Evolutionary conservation across 140 eudicot genomes (phyloP), one percentile per base, ranked within the genome.

Genomic region (Oenanthe javanica): DNA sequence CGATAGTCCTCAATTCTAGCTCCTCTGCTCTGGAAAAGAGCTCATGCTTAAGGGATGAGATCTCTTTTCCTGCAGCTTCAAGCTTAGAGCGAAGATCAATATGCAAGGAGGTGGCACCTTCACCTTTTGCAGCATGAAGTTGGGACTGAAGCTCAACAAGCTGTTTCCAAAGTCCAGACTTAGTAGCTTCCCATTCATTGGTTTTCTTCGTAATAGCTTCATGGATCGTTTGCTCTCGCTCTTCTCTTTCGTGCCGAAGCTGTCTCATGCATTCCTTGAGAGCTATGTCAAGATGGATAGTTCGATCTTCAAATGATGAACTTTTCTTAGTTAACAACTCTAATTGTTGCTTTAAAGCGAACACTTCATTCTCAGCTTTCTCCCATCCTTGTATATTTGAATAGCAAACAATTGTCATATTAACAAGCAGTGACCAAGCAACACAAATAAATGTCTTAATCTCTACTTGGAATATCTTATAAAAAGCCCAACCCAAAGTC

Each of bases 241-340:
- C 97, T 86, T 90, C 97, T 87, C 94, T 86, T 77, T 90, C 91
- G 75, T 89, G 97, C 13, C 98, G 88, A 63, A 94, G 93, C 82
- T 92, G 96, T 87, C 97, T 92, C 80, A 94, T 59, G 79, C 98
- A 94, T 86, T 94, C 98, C 86, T 90, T 94, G 63, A 94, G 94
- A 36, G 98, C 98, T 66, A 90, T 95, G 70, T 92, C 97, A 75
- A 94, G 98, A 50, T 94, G 97, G 66, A 75, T 80, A 8, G 89
- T 85, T 72, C 96, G 90, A 69, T 92, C 96, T 88, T 92, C 96
- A 51, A 92, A 90, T 83, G 86, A 76, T 16, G 90, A 84, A 82
- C 89, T 92, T 83, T 89, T 86, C 69, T 87, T 88, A 21, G 83
- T 88, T 80, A 87, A 54, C 50, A 81, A 86, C 63, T 92, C 97